Evolutionary conservation across 352 stramenopile genomes (phyloP).

Genomic region (Phytophthora syringae): DNA sequence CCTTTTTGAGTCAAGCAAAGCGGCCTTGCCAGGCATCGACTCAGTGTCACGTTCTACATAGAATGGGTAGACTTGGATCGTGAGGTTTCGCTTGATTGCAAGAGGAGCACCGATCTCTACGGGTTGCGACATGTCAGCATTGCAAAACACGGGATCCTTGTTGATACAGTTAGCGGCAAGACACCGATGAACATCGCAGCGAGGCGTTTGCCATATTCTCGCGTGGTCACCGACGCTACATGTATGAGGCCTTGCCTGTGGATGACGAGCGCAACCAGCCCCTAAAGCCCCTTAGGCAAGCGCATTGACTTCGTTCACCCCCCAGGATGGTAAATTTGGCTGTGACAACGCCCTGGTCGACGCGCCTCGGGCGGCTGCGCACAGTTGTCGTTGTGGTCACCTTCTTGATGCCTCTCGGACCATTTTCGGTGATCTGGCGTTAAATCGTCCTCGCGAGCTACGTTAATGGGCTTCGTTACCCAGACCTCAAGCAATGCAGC

Average conservation of each 20-base stretch:
- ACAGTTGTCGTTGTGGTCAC: background rate
- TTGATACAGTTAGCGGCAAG: background rate
- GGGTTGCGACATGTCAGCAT: conserved; percentile 7
- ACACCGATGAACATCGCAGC: background rate
- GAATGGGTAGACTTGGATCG: background rate
- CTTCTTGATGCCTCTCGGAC: too few relatives aligned
- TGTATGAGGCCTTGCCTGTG: too few relatives aligned
- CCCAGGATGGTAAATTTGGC: background rate
- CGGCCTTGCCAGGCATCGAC: too few relatives aligned
- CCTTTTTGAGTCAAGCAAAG: background rate
- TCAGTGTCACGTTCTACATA: background rate
- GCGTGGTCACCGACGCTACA: too few relatives aligned
- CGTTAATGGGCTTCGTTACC: too few relatives aligned
- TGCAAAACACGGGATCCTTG: background rate
- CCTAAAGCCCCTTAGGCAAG: too few relatives aligned
- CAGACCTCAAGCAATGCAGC: too few relatives aligned
- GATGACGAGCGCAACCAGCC: too few relatives aligned
- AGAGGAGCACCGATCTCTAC: background rate
- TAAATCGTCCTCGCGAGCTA: background rate
- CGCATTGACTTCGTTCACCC: background rate
- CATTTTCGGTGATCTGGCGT: background rate
- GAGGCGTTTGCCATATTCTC: background rate
- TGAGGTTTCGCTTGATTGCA: conserved; percentile 13
- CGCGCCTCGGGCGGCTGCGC: background rate
- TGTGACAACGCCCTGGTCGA: background rate